Conservation (phyloP, 1,139 yeast genomes). For the Taiozyma sp. region DNA sequence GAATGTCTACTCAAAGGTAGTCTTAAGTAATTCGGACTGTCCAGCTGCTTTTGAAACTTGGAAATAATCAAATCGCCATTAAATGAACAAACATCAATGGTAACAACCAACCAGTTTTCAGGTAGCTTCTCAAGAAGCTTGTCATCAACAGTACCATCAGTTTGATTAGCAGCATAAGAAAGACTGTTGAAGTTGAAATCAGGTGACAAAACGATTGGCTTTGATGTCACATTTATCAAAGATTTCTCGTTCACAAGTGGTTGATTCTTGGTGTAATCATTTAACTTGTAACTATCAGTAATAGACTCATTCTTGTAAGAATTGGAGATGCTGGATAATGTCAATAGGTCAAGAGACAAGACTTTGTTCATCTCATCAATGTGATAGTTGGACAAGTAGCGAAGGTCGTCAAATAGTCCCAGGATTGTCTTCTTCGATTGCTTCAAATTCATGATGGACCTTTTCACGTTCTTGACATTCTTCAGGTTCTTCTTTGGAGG, state of each 20-base stretch:
- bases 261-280: constrained; percentile 32
- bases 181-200: constrained; percentile 10
- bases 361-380: constrained; percentile 22
- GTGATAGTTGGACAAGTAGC: constrained; percentile 22
- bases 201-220: constrained; percentile 9
- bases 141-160: constrained; percentile 10
- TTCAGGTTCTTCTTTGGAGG: constrained; percentile 24
- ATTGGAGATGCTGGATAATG: constrained; percentile 24
- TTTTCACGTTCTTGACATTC: constrained; percentile 18
- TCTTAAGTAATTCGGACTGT: constrained; percentile 44
- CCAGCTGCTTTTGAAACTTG: constrained; percentile 31
- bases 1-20: constrained; percentile 56
- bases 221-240: constrained; percentile 18
- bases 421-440: constrained; percentile 25
- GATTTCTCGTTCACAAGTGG: constrained; percentile 33
- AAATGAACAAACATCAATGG: constrained; percentile 57
- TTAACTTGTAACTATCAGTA: constrained; percentile 29
- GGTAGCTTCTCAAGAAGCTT: constrained; percentile 32
- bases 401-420: constrained; percentile 26
- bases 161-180: constrained; percentile 6
- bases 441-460: constrained; percentile 16
- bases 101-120: constrained; percentile 51
- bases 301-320: constrained; percentile 21
- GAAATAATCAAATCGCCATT: constrained; percentile 57
- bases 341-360: constrained; percentile 20